Conservation (phyloP, 192 early-diverging fungal species). For the Pilobolus umbonatus region DNA sequence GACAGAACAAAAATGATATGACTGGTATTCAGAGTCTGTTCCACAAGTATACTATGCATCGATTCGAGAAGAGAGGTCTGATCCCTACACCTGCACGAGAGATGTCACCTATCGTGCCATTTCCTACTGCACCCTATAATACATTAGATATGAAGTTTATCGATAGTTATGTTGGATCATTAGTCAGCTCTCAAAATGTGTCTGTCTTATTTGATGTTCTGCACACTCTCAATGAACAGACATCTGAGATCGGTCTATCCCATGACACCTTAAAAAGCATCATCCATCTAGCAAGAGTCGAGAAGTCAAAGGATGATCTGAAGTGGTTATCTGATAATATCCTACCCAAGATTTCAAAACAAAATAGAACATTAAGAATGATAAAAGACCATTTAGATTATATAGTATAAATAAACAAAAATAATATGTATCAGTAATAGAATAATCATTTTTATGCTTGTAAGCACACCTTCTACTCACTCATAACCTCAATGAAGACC, state of each 20-base stretch:
- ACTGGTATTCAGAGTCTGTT: conserved; percentile 20
- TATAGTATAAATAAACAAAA: neutral
- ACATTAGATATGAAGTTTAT: conserved; percentile 26
- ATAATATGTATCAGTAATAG: too few species aligned
- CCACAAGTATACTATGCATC: conserved; percentile 30
- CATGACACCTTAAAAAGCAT: conserved; percentile 10
- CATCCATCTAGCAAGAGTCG: conserved; percentile 20
- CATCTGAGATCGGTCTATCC: conserved; percentile 8
- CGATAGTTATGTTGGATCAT: conserved; percentile 23
- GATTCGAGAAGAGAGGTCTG: conserved; percentile 26
- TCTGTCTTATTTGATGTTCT: conserved; percentile 30
- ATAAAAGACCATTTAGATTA: neutral
- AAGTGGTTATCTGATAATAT: conserved; percentile 25
- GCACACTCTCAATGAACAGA: conserved; percentile 17
- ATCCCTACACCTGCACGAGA: conserved; percentile 29
- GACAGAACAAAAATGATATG: neutral
- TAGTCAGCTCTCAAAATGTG: conserved; percentile 29
- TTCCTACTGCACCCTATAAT: conserved; percentile 32
- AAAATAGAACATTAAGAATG: neutral
- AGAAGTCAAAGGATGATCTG: conserved; percentile 18
- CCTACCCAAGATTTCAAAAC: conserved; percentile 12
- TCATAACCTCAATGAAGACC: too few species aligned
- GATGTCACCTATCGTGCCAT: conserved; percentile 24
- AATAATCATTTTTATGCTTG: too few species aligned
- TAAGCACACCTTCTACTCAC: too few species aligned